Evolutionary conservation across 441 rosid species (phyloP).

Genomic region (Brassica balearica): DNA sequence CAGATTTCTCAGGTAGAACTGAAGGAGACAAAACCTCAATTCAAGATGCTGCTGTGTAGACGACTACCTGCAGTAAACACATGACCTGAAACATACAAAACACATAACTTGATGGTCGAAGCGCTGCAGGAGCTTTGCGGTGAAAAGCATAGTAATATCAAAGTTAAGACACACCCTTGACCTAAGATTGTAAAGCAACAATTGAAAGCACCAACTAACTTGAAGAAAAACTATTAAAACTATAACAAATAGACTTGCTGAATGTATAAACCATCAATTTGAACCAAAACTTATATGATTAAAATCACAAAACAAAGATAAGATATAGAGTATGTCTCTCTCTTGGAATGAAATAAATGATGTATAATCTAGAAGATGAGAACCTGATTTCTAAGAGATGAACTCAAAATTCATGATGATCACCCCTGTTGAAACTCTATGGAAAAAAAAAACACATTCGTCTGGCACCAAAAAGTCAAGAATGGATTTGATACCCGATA

Average conservation of each 20-base stretch:
- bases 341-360: not conserved
- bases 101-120: not conserved
- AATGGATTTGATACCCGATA: slow-evolving; percentile 58
- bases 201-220: not conserved
- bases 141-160: not conserved
- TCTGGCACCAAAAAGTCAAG: not conserved
- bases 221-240: not conserved
- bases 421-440: not conserved
- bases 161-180: not conserved
- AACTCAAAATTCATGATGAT: not conserved
- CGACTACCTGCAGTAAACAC: not conserved
- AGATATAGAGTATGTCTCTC: not conserved
- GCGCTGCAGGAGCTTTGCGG: not conserved
- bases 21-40: not conserved
- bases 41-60: not conserved
- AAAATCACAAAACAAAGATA: not conserved
- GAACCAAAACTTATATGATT: not conserved
- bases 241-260: not conserved
- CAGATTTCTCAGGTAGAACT: not conserved
- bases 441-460: not conserved
- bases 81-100: not conserved
- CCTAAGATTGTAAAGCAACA: not conserved
- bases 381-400: not conserved
- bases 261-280: not conserved
- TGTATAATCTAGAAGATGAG: not conserved